Base-by-base conservation (phyloP, 1,139 yeast species). In the Zygosaccharomyces pseudobailii region DNA sequence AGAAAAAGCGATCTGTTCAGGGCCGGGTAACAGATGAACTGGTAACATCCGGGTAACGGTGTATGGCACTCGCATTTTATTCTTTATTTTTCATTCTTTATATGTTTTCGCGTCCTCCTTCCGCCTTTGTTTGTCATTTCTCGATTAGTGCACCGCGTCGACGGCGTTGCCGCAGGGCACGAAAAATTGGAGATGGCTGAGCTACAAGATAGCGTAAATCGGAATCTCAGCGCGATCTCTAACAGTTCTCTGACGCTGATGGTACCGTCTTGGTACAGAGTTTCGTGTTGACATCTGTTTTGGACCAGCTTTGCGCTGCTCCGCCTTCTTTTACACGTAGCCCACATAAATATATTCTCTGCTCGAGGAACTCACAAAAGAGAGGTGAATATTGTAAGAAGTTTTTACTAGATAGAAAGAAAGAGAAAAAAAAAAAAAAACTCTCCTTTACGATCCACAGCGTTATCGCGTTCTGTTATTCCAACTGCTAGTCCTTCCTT, bases 401-500 rank as follows among this genome's bases (percentile, higher is more conserved):
- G 9, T 24, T 24, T 24, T 24, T 24, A 8, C 9, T 8, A 24
- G 27, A 24, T 13, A 13, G 17, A 32, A 8, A 40, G 17, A 41
- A 9, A 17, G 28, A n/a, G n/a, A 23, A 21, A 22, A 19, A 4
- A 28, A 13, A 27, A 19, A 34, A 42, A 42, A 25, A 23, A 40
- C 20, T 23, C 33, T 20, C 13, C 21, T 28, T 21, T 22, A 36
- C 27, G 27, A 13, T 24, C 20, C 8, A 28, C 31, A 45, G 30
- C 34, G 24, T 23, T 31, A 40, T n/a, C 6, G 4, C 19, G 13
- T 9, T n/a, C 13, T 30, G 27, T 6, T 30, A 10, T 30, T 48
- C 52, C 50, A 48, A 48, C 49, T 46, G 40, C 31, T 42, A 30
- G 33, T 30, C 33, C 13, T 17, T 19, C 27, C 27, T 19, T 39